Conservation (phyloP, 371 early-diverging fungal species). For the Lichtheimia corymbifera region DNA sequence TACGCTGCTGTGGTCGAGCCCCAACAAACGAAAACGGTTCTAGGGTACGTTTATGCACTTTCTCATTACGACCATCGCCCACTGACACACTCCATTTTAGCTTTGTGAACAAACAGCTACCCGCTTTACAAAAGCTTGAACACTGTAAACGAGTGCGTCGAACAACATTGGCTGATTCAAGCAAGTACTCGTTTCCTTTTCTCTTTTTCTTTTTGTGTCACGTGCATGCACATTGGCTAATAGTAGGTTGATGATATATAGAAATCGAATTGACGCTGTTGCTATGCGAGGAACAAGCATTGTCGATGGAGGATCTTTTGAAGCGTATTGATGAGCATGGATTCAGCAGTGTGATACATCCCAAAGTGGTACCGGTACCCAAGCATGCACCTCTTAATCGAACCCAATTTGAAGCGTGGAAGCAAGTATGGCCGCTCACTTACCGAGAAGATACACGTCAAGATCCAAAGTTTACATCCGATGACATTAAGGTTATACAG, state of each 20-base stretch:
- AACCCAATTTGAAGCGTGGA: conserved; percentile 62
- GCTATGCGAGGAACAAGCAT: conserved; percentile 24
- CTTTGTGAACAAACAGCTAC: conserved; percentile 42
- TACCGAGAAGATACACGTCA: conserved; percentile 61
- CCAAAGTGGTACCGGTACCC: conserved; percentile 34
- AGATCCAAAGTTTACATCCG: conserved; percentile 47
- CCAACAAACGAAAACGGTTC: conserved; percentile 30
- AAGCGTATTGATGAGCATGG: conserved; percentile 18
- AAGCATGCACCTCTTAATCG: conserved; percentile 54
- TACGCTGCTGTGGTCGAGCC: conserved; percentile 47
- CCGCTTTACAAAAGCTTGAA: conserved; percentile 35
- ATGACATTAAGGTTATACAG: conserved; percentile 38
- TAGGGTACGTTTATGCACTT: conserved; percentile 36
- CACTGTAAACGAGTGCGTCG: conserved; percentile 51
- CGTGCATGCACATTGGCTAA: not conserved
- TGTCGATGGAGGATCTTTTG: conserved; percentile 18
- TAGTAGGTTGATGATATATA: not conserved
- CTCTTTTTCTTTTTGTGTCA: not conserved
- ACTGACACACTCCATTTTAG: conserved; percentile 17
- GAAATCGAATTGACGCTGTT: conserved; percentile 30
- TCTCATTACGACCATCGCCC: not conserved
- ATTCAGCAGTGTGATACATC: conserved; percentile 13
- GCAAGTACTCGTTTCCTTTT: conserved; percentile 1
- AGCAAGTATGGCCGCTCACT: conserved; percentile 57
- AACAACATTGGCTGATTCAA: conserved; percentile 11